Evolutionary conservation across 805 yeast species (phyloP).

Genomic region (Candida germanica): DNA sequence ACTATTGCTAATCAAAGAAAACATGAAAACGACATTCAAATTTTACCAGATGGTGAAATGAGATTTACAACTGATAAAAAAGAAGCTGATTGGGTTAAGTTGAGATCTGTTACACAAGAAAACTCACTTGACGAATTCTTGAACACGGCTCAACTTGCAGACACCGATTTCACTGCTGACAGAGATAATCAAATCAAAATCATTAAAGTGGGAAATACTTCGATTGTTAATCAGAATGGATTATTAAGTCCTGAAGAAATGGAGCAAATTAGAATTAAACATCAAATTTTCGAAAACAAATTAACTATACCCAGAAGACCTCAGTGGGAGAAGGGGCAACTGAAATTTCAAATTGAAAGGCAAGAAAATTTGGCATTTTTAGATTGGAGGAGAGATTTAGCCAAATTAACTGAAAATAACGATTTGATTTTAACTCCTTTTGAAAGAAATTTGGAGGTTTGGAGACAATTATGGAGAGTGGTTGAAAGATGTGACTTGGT

Average conservation of each 20-base stretch:
- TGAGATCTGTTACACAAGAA: slow-evolving; percentile 94
- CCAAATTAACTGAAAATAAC: slow-evolving; percentile 76
- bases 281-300: slow-evolving; percentile 62
- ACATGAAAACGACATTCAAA: slow-evolving; percentile 65
- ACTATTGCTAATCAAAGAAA: slow-evolving; percentile 72
- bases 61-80: slow-evolving; percentile 82
- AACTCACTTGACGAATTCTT: slow-evolving; percentile 90
- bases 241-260: slow-evolving; percentile 67
- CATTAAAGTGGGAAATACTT: slow-evolving; percentile 63
- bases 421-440: slow-evolving; percentile 91
- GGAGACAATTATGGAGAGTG: slow-evolving; percentile 98
- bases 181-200: slow-evolving; percentile 78
- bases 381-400: slow-evolving; percentile 91
- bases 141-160: slow-evolving; percentile 93
- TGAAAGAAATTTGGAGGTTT: slow-evolving; percentile 94
- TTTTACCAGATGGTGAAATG: slow-evolving; percentile 82
- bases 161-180: slow-evolving; percentile 94
- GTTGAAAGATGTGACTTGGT: slow-evolving; percentile 91
- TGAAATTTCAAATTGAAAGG: slow-evolving; percentile 75
- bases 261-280: slow-evolving; percentile 54
- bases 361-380: slow-evolving; percentile 87
- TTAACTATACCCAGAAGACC: slow-evolving; percentile 95
- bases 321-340: slow-evolving; percentile 68
- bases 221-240: slow-evolving; percentile 38
- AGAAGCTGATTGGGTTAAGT: slow-evolving; percentile 85